Conservation (phyloP, 148 eudicot genomes). For the Fagopyrum homotropicum region DNA sequence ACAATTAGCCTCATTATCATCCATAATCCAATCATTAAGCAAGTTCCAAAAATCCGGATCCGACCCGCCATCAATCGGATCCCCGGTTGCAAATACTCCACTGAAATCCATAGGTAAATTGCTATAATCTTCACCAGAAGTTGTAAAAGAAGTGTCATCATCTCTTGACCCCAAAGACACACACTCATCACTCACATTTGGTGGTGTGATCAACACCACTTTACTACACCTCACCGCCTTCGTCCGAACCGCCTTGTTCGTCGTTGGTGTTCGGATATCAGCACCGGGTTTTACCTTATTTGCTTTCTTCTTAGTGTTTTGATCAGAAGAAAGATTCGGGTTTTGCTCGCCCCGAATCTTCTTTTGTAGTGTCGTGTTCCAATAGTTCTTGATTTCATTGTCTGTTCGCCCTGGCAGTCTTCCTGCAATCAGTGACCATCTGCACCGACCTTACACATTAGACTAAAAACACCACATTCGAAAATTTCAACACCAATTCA, state of each 20-base stretch:
- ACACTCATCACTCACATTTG: not conserved
- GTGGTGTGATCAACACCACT: slow-evolving; percentile 19
- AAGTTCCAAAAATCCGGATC: slow-evolving; percentile 8
- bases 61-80: not conserved
- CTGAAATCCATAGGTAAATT: not conserved
- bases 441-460: not conserved
- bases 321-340: not conserved
- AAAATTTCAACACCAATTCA: not conserved
- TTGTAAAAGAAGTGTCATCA: not conserved
- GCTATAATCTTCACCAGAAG: not conserved
- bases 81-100: not conserved
- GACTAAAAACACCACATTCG: not conserved
- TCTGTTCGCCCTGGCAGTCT: slow-evolving; percentile 15
- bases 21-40: slow-evolving; percentile 11
- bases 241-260: slow-evolving; percentile 21
- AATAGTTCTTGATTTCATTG: slow-evolving; percentile 15
- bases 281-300: no score
- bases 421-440: slow-evolving; percentile 13
- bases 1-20: not conserved
- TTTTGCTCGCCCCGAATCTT: not conserved
- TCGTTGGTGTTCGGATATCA: not conserved
- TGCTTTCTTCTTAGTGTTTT: not conserved
- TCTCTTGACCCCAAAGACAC: not conserved
- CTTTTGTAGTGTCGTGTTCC: slow-evolving; percentile 9
- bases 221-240: slow-evolving; percentile 36